phyloP scores from a whole-genome alignment of 192 early-diverging fungal species.

The Chytriomyces sp. region DNA sequence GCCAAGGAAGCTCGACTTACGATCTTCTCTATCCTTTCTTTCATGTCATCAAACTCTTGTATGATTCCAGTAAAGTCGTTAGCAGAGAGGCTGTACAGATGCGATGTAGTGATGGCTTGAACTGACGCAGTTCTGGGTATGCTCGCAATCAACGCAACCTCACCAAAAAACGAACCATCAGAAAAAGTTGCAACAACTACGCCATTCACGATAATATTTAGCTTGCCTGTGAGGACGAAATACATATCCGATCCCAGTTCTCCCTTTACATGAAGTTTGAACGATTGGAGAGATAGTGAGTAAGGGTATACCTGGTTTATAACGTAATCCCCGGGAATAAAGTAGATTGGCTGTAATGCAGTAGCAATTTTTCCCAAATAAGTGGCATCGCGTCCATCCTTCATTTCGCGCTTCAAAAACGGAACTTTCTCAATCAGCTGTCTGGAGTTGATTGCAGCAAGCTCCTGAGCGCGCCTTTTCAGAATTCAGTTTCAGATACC shows the following conservation, averaged over 20 bases:
- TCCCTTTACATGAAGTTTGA: no score
- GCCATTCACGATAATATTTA: slow-evolving; percentile 32
- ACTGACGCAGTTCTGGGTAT: slow-evolving; percentile 29
- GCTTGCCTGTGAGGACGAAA: slow-evolving; percentile 28
- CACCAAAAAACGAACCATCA: slow-evolving; percentile 42
- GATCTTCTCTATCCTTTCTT: slow-evolving; percentile 26
- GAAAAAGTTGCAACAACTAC: slow-evolving; percentile 22
- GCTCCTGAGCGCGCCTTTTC: slow-evolving; percentile 16
- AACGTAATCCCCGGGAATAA: slow-evolving; percentile 27
- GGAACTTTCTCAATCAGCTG: slow-evolving; percentile 35
- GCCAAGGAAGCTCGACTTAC: slow-evolving; percentile 3
- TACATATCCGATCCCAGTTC: no score
- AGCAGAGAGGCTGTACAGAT: slow-evolving; percentile 14
- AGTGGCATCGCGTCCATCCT: slow-evolving; percentile 35
- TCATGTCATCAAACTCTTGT: slow-evolving; percentile 31
- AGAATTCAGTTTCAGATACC: not conserved
- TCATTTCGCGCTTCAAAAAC: slow-evolving; percentile 33
- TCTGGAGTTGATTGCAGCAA: slow-evolving; percentile 35
- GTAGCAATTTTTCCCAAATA: slow-evolving; percentile 34
- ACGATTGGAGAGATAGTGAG: not conserved
- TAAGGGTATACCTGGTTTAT: slow-evolving; percentile 30
- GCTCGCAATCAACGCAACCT: slow-evolving; percentile 34
- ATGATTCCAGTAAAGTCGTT: slow-evolving; percentile 18
- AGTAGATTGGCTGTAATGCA: slow-evolving; percentile 26
- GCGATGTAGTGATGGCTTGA: slow-evolving; percentile 1